Evolutionary conservation across 2,329 filamentous ascomycete species (phyloP).

Genomic region (Hymenoscyphus occultus): DNA sequence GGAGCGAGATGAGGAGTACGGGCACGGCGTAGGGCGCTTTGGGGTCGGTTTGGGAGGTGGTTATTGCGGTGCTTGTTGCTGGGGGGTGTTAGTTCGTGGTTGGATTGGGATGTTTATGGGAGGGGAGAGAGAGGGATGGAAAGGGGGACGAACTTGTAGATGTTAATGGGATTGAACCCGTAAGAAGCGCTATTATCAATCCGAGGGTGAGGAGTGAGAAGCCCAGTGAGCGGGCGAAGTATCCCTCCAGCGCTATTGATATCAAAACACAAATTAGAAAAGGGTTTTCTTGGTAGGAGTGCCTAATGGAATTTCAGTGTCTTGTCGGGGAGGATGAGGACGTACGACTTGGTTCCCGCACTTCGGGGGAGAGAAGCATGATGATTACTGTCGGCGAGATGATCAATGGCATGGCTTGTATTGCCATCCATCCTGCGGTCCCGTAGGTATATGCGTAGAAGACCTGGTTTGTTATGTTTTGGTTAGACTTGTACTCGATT

Average conservation of each 20-base stretch:
- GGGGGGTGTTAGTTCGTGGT: constrained; percentile 12
- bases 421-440: constrained; percentile 47
- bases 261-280: too few species aligned
- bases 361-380: constrained; percentile 55
- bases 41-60: constrained; percentile 45
- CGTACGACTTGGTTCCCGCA: constrained; percentile 52
- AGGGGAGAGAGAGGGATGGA: not conserved
- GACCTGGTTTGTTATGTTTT: constrained; percentile 38
- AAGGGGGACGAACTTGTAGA: constrained; percentile 38
- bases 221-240: constrained; percentile 60
- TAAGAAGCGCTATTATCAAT: constrained; percentile 56
- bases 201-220: constrained; percentile 57
- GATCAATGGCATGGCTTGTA: constrained; percentile 51
- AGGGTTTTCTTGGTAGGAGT: too few species aligned
- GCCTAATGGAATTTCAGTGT: too few species aligned
- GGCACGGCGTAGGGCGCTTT: constrained; percentile 57
- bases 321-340: not conserved
- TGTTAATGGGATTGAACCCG: constrained; percentile 59
- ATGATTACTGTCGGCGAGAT: constrained; percentile 59
- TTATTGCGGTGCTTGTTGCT: constrained; percentile 37
- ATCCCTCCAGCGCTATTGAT: constrained; percentile 61
- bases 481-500: not conserved
- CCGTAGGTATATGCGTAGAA: constrained; percentile 50
- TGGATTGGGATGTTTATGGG: not conserved
- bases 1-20: constrained; percentile 54